These are phyloP conservation scores for Phytopythium kandeliae DNA, from an alignment of 352 stramenopile species.

Conservation along the genomic window DNA sequence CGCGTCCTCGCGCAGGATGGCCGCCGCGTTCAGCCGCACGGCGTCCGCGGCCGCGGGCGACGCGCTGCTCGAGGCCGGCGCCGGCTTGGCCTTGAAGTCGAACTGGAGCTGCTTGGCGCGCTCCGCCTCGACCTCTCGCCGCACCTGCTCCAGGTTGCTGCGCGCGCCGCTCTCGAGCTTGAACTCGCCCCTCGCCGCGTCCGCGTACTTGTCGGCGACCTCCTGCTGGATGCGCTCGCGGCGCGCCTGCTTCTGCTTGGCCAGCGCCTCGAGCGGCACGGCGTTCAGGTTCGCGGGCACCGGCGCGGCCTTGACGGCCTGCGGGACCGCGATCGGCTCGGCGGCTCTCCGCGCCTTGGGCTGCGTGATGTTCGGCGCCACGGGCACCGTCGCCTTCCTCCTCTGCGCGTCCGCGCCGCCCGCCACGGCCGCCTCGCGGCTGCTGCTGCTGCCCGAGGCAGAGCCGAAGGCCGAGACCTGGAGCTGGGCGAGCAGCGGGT, in stretches of 20 bases:
- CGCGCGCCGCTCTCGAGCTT: slow-evolving; percentile 70
- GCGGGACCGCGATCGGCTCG: slow-evolving; percentile 76
- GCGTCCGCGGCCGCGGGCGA: slow-evolving; percentile 10
- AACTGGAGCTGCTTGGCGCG: slow-evolving; percentile 52
- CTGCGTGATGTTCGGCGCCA: slow-evolving; percentile 84
- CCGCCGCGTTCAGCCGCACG: slow-evolving; percentile 86
- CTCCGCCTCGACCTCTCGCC: slow-evolving; percentile 61
- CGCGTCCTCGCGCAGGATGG: slow-evolving; percentile 90
- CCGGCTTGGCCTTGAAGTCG: slow-evolving; percentile 75
- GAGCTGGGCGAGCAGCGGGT: slow-evolving; percentile 41
- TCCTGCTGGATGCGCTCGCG: slow-evolving; percentile 46
- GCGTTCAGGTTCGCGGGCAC: slow-evolving; percentile 61
- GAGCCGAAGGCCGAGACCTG: slow-evolving; percentile 64
- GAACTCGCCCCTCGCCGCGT: slow-evolving; percentile 57
- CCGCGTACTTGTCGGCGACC: slow-evolving; percentile 69
- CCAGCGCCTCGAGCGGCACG: slow-evolving; percentile 37
- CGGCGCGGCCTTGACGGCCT: slow-evolving; percentile 65
- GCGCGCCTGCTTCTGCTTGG: slow-evolving; percentile 54
- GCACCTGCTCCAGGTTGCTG: slow-evolving; percentile 67
- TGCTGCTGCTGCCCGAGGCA: slow-evolving; percentile 2
- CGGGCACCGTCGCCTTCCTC: slow-evolving; percentile 56
- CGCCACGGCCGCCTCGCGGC: not conserved
- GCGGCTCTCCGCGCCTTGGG: slow-evolving; percentile 56
- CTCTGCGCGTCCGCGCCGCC: slow-evolving; percentile 17
- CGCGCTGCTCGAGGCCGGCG: slow-evolving; percentile 29